Evolutionary conservation across 1,284 basidiomycete species (phyloP).

Genomic region (Malassezia arunalokei): DNA sequence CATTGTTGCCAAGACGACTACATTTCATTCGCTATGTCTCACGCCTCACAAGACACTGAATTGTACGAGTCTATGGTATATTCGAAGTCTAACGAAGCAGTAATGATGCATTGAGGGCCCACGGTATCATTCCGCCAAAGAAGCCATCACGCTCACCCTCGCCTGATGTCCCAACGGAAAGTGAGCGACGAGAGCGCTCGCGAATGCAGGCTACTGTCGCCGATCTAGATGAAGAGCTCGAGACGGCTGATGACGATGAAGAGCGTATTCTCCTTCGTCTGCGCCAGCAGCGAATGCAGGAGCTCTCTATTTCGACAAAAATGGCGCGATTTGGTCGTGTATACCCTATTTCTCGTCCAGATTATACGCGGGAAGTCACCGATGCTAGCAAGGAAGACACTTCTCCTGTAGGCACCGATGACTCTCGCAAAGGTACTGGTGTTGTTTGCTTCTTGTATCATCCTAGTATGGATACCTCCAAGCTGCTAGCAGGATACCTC

Average conservation of each 20-base stretch:
- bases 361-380: slow-evolving; percentile 88
- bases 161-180: slow-evolving; percentile 27
- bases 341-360: slow-evolving; percentile 74
- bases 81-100: slow-evolving; percentile 8
- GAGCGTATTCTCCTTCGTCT: slow-evolving; percentile 64
- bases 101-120: slow-evolving; percentile 40
- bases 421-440: slow-evolving; percentile 55
- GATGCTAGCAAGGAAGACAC: slow-evolving; percentile 62
- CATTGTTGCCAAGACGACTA: neutral
- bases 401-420: slow-evolving; percentile 27
- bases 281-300: slow-evolving; percentile 57
- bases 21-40: neutral
- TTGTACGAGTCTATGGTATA: slow-evolving; percentile 19
- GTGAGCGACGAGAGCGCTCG: slow-evolving; percentile 18
- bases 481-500: slow-evolving; percentile 63
- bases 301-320: slow-evolving; percentile 56
- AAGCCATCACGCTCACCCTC: slow-evolving; percentile 40
- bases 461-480: slow-evolving; percentile 55
- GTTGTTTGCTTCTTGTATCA: slow-evolving; percentile 82
- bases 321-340: slow-evolving; percentile 69
- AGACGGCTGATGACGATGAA: slow-evolving; percentile 54
- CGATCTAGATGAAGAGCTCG: slow-evolving; percentile 30
- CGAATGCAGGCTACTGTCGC: slow-evolving; percentile 30
- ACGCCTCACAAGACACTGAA: slow-evolving; percentile 28
- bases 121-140: slow-evolving; percentile 42